Evolutionary conservation across 108 stramenopile species (phyloP), one percentile per base, ranked within the genome.

Genomic region (Nannochloropsis salina): DNA sequence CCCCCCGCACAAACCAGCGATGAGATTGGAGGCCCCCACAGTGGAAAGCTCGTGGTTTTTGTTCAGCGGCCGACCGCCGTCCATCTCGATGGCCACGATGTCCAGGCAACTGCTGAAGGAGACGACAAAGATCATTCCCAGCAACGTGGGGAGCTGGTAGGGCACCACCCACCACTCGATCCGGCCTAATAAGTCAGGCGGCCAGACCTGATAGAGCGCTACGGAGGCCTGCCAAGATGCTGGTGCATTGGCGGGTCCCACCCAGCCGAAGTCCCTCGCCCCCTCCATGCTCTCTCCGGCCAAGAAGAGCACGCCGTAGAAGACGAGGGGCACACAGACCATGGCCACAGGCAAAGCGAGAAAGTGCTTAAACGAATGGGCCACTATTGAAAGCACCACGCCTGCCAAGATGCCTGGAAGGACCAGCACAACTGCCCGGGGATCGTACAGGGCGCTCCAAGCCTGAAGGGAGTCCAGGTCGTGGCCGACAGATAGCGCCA

Each of bases 51-150:
- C 97, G 88, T 91, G 86, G 88, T 99, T 96, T 90, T 96, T 97
- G 83, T 97, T 93, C 81, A 99, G 92, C 1, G 96, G 97, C 61
- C 92, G 85, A 31, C 95, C 95, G 85, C 97, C 84, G 90, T 99
- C 98, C 42, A 99, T 91, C 88, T 99, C 97, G 84, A 99, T 99
- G 44, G 98, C 98, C 6, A 97, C 98, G 42, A 99, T 93, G 88
- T 99, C 98, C 22, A 99, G 92, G 51, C 93, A 97, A 44, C 94
- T 95, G 9, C 94, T 95, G 61, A 99, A 93, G 15, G 95, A 95
- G 2, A 98, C 97, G 9, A 98, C 96, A 84, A 94, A 95, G 44
- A 96, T 92, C 98, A 99, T 98, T 40, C 94, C 92, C 9, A 95
- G 21, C 87, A 89, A 91, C 81, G 92, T 83, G 9, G 94, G 90